Conservation (phyloP, 2,329 filamentous ascomycete genomes). For the Exophiala sp. region DNA sequence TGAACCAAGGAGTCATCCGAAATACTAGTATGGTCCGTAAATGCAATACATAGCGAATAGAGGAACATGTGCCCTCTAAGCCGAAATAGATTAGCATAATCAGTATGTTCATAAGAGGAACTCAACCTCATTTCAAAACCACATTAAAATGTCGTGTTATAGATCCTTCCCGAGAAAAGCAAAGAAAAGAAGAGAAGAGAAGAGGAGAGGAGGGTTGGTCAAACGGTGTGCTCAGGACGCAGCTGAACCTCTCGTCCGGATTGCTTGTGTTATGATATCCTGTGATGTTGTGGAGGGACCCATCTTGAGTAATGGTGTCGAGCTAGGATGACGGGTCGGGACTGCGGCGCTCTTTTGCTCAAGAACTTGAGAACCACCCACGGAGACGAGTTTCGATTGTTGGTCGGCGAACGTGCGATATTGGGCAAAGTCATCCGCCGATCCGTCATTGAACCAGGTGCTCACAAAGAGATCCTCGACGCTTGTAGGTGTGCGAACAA, state of each 20-base stretch:
- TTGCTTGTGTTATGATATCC: conserved; percentile 9
- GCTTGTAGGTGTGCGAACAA: background rate
- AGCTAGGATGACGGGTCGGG: background rate
- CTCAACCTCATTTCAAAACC: too few species aligned
- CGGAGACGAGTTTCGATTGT: background rate
- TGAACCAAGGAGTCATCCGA: too few species aligned
- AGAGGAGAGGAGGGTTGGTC: too few species aligned
- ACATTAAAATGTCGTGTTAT: too few species aligned
- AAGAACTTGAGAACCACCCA: background rate
- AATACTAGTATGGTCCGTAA: too few species aligned
- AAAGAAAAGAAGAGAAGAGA: too few species aligned
- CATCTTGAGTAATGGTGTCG: background rate
- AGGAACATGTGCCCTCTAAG: too few species aligned
- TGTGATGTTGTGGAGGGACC: conserved; percentile 1
- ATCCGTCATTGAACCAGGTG: conserved; percentile 4
- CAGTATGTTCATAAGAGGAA: too few species aligned
- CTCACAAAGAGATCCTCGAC: background rate
- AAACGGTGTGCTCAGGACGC: background rate
- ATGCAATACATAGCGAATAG: too few species aligned
- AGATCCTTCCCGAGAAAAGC: too few species aligned
- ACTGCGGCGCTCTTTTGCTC: background rate
- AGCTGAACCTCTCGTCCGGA: background rate
- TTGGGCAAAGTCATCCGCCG: conserved; percentile 1
- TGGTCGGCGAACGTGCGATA: conserved; percentile 6
- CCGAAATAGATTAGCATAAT: too few species aligned